phyloP scores from a whole-genome alignment of 2,329 filamentous ascomycete genomes.

The Neurospora crassa region DNA sequence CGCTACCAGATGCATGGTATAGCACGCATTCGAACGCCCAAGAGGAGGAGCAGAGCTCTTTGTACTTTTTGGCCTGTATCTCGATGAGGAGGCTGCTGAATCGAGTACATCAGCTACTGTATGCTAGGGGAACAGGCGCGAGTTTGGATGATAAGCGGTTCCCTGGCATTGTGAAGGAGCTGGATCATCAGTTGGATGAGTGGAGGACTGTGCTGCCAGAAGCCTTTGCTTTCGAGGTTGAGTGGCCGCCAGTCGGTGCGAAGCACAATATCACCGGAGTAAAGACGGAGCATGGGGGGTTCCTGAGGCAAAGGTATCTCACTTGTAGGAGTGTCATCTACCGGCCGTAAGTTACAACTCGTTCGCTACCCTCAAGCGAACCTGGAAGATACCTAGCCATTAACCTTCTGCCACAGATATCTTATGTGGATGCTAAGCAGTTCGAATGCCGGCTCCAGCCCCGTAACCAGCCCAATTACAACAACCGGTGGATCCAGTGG shows the following conservation, averaged over 20 bases:
- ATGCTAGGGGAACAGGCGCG: conserved; percentile 34
- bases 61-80: conserved; percentile 45
- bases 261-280: conserved; percentile 1
- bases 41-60: conserved; percentile 36
- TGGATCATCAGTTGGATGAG: conserved; percentile 38
- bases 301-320: conserved; percentile 40
- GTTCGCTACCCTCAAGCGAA: not conserved
- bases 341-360: conserved; percentile 26
- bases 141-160: conserved; percentile 35
- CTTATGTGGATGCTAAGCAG: conserved; percentile 39
- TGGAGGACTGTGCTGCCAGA: conserved; percentile 37
- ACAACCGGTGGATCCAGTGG: not conserved
- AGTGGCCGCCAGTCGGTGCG: conserved; percentile 19
- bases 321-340: conserved; percentile 44
- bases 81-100: conserved; percentile 40
- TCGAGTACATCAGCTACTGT: conserved; percentile 38
- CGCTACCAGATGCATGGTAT: conserved; percentile 35
- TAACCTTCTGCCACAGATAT: conserved; percentile 15
- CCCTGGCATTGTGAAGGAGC: conserved; percentile 36
- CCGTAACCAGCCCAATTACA: conserved; percentile 6
- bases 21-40: conserved; percentile 30
- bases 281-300: conserved; percentile 33
- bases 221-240: conserved; percentile 31
- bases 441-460: conserved; percentile 18
- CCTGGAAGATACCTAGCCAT: not conserved